A percentile compares a stretch with the other conserved stretches of the same genome.
Evolutionary conservation across 192 early-diverging fungal species (phyloP).

Genomic region (Podila minutissima): DNA sequence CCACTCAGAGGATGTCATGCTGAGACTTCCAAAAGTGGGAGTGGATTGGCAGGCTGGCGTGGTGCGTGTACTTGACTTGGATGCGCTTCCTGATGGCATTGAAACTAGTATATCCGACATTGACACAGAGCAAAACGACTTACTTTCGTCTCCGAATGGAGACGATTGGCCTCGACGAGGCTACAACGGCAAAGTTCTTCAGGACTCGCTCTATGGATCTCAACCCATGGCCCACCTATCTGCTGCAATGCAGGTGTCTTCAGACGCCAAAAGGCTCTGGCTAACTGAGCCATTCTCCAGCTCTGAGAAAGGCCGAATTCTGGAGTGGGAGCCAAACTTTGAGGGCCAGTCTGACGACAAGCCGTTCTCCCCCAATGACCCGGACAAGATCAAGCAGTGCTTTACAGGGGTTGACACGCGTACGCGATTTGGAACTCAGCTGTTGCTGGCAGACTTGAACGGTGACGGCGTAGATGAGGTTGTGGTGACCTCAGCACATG

Average conservation of each 20-base stretch:
- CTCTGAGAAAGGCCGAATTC: conserved; percentile 19
- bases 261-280: conserved; percentile 38
- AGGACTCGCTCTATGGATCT: conserved; percentile 24
- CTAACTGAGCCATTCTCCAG: conserved; percentile 37
- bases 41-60: conserved; percentile 42
- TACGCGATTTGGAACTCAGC: conserved; percentile 34
- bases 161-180: background rate
- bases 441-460: conserved; percentile 30
- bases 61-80: conserved; percentile 32
- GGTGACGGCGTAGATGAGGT: conserved; percentile 30
- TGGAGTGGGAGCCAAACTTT: conserved; percentile 34
- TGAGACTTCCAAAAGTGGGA: conserved; percentile 18
- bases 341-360: background rate
- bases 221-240: conserved; percentile 48
- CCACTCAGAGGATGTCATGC: conserved; percentile 30
- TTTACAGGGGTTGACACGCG: conserved; percentile 27
- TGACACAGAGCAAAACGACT: background rate
- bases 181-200: conserved; percentile 6
- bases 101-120: conserved; percentile 19
- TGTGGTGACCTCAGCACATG: conserved; percentile 39
- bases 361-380: background rate
- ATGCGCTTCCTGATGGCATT: conserved; percentile 4
- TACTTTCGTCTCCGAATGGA: background rate
- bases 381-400: conserved; percentile 25
- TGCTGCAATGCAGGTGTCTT: conserved; percentile 37